A percentile compares a stretch with the other conserved stretches of the same genome.
Conservation (phyloP, 345 rosid genomes). For the Salix suchowensis region DNA sequence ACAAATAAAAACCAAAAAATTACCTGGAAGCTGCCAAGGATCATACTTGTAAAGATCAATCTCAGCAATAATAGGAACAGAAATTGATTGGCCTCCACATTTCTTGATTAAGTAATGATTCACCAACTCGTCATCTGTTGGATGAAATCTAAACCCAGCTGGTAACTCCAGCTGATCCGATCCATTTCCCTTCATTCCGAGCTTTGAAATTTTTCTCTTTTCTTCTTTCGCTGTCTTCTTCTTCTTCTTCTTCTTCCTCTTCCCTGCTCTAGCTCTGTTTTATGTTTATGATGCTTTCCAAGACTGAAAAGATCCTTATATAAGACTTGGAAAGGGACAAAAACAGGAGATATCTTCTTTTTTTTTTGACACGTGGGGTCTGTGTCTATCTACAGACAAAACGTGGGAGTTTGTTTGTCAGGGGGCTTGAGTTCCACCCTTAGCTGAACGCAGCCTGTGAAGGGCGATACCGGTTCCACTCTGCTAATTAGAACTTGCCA, state of each 20-base stretch:
- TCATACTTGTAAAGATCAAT: conserved; percentile 79
- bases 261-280: not conserved
- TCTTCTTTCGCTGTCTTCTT: not conserved
- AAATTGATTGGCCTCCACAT: conserved; percentile 50
- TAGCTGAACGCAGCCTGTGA: not conserved
- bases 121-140: conserved; percentile 89
- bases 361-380: not conserved
- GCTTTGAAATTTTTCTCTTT: not conserved
- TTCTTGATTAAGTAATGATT: conserved; percentile 65
- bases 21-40: conserved; percentile 97
- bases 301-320: not conserved
- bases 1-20: not conserved
- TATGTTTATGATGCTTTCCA: not conserved
- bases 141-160: conserved; percentile 91
- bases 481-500: not conserved
- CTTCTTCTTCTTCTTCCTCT: not conserved
- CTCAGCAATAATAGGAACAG: conserved; percentile 72
- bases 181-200: conserved; percentile 32
- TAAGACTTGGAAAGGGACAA: not conserved
- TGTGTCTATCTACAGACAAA: not conserved
- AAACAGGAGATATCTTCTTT: too few relatives aligned
- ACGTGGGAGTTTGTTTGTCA: conserved; percentile 8
- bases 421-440: not conserved
- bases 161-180: conserved; percentile 46
- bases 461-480: not conserved